A percentile compares a stretch with the other conserved stretches of the same genome.
phyloP scores from a whole-genome alignment of 495 filamentous ascomycete genomes.

The Bacidia gigantensis region DNA sequence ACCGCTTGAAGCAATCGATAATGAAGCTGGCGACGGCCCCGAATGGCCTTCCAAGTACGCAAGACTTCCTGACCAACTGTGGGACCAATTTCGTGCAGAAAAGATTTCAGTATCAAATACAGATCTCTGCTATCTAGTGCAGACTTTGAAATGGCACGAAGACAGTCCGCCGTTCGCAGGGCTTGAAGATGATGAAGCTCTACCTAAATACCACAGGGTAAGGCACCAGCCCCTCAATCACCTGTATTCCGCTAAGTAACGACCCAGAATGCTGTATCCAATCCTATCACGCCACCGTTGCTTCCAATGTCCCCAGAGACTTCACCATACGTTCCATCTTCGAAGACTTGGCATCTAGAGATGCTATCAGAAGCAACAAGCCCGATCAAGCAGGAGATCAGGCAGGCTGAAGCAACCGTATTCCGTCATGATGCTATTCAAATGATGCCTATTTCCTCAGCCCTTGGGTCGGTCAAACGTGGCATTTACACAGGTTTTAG shows the following conservation, averaged over 20 bases:
- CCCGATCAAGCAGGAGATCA: conserved; percentile 32
- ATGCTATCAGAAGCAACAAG: conserved; percentile 36
- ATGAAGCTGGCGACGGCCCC: conserved; percentile 37
- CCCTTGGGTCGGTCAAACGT: too few species aligned
- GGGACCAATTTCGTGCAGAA: conserved; percentile 23
- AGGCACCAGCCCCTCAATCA: conserved; percentile 1
- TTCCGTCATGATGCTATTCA: conserved; percentile 27
- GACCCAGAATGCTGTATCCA: conserved; percentile 22
- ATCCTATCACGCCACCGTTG: conserved; percentile 44
- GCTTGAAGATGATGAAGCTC: conserved; percentile 20
- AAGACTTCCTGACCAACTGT: conserved; percentile 16
- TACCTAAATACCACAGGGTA: conserved; percentile 25
- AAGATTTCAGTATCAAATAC: conserved; percentile 32
- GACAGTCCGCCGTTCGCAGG: conserved; percentile 22
- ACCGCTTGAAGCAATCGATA: conserved; percentile 32
- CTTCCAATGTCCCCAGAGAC: conserved; percentile 31
- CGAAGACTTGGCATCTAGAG: conserved; percentile 35
- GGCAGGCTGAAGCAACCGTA: conserved; percentile 30
- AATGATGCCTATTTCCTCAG: too few species aligned
- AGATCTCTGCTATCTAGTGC: conserved; percentile 26
- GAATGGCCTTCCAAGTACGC: conserved; percentile 28
- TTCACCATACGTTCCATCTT: conserved; percentile 34
- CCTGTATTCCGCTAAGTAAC: conserved; percentile 1
- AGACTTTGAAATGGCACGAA: conserved; percentile 27
- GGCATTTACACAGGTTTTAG: too few species aligned